Conservation (phyloP, 192 early-diverging fungal species). For the Funneliformis mosseae region DNA sequence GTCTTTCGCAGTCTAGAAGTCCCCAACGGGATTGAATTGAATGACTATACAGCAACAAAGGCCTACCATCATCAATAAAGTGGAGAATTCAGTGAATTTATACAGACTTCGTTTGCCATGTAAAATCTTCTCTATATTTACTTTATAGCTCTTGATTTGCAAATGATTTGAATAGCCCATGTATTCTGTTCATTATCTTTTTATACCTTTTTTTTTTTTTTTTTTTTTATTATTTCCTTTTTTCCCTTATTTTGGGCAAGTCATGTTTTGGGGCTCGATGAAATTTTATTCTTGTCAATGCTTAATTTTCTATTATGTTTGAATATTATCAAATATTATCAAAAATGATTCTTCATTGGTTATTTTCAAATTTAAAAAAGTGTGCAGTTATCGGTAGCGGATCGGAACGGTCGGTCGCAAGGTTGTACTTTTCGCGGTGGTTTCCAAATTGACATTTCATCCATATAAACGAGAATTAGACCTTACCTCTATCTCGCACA, state of each 20-base stretch:
- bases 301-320: conserved; percentile 4
- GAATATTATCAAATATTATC: conserved; percentile 14
- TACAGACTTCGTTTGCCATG: conserved; percentile 31
- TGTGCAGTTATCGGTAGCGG: conserved; percentile 24
- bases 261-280: neutral
- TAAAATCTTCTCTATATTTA: conserved; percentile 18
- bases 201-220: conserved; percentile 14
- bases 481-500: neutral
- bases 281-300: conserved; percentile 18
- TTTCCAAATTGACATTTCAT: conserved; percentile 25
- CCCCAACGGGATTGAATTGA: conserved; percentile 5
- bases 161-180: conserved; percentile 19
- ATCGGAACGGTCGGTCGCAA: conserved; percentile 35
- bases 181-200: conserved; percentile 12
- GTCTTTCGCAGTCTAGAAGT: conserved; percentile 6
- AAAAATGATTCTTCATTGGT: conserved; percentile 20
- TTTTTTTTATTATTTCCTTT: conserved; percentile 9
- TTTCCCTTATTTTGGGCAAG: conserved; percentile 11
- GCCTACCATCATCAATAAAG: neutral
- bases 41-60: neutral
- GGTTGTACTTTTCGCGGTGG: conserved; percentile 16
- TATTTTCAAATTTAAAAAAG: conserved; percentile 28
- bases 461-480: conserved; percentile 34
- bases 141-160: conserved; percentile 26
- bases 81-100: conserved; percentile 21